Base-by-base conservation (phyloP, 1,284 basidiomycete species). In the Ceratobasidium papillatum region DNA sequence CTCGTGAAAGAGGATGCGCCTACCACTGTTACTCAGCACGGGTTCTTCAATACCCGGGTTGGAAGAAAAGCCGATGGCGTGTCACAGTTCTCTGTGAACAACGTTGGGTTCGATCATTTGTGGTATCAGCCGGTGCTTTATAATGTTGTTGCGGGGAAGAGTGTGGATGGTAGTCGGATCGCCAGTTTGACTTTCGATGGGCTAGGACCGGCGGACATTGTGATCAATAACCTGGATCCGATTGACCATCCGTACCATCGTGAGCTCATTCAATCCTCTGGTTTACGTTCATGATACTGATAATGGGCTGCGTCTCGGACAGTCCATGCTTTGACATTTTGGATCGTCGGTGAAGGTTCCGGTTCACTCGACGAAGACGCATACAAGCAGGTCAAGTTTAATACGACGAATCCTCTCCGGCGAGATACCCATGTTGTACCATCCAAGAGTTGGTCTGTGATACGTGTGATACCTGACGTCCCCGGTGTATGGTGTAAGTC, bases 161-260 rank as follows among this genome's bases (percentile, higher is more conserved):
- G 65, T 0, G 32, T 80, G 62, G 77, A 80, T 61, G 45, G 51
- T 2, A 34, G 19, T 19, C 71, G 77, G 30, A 71, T 79, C 34
- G 77, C 79, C 32, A 77, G 75, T 54, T 77, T 76, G 64, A 78
- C 71, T 45, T 80, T 77, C 74, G n/a, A 59, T 22, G 78, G 74
- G 7, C 38, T 45, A 12, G 47, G 30, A 0, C 32, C 27, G 12
- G 69, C 69, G 17, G 69, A 72, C 51, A 72, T 72, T 22, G 51
- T 80, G 51, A 77, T 84, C 75, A 82, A 82, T 78, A 82, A 83
- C 76, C 61, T 79, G 11, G 82, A 82, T 64, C 58, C 38, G 0
- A 77, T 80, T n/a, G 79, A 79, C 43, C 83, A 84, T 75, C 83
- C 83, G 0, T 81, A 79, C 76, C 81, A 82, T 75, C 32, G 69